These are phyloP conservation scores for Cercospora beticola DNA, from an alignment of 2,329 filamentous ascomycete genomes.

Conservation along the genomic window DNA sequence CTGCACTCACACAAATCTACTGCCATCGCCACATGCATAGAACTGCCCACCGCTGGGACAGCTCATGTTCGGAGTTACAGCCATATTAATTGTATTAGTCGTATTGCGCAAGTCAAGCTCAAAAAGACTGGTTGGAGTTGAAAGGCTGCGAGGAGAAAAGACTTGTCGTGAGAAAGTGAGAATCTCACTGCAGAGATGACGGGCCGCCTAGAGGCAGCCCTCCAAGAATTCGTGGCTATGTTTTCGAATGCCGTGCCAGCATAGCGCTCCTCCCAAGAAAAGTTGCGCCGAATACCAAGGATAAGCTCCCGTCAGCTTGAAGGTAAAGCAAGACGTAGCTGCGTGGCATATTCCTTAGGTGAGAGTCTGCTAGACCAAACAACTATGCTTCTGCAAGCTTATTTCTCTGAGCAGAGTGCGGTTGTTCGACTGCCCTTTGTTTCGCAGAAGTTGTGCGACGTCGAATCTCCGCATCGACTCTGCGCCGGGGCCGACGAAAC, in stretches of 20 bases:
- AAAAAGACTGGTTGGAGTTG: neutral
- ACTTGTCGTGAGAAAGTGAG: neutral
- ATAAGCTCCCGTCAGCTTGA: neutral
- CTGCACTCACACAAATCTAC: constrained; percentile 11
- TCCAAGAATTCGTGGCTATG: constrained; percentile 2
- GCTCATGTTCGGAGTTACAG: constrained; percentile 15
- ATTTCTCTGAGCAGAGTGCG: neutral
- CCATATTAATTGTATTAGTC: neutral
- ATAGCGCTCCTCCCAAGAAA: neutral
- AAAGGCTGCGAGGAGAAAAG: neutral
- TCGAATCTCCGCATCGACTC: neutral
- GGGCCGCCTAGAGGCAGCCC: neutral
- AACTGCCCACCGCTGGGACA: constrained; percentile 18
- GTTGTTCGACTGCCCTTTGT: neutral
- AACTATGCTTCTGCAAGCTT: neutral
- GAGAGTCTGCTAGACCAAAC: neutral
- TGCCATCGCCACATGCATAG: constrained; percentile 21
- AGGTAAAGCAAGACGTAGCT: neutral
- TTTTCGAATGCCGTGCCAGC: neutral
- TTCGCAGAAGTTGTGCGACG: neutral
- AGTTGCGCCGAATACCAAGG: constrained; percentile 1
- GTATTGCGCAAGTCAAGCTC: neutral
- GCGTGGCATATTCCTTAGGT: neutral
- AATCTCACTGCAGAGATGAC: neutral
- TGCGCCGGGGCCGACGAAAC: neutral